A percentile compares a stretch with the other conserved stretches of the same genome.
Conservation (phyloP, 148 eudicot genomes). For the Rhododendron vialii region DNA sequence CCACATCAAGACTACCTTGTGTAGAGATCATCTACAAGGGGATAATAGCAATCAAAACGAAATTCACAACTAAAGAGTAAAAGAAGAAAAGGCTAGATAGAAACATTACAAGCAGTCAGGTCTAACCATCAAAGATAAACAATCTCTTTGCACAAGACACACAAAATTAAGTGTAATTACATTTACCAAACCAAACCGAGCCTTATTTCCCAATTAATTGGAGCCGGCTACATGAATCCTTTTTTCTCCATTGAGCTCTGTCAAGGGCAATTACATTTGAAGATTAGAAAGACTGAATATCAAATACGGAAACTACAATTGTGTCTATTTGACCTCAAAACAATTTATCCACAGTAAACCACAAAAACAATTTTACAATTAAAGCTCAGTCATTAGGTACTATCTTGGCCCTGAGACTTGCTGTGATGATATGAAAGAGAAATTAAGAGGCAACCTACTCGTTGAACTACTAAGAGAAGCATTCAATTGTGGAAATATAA, state of each 20-base stretch:
- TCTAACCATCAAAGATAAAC: neutral
- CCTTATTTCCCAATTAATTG: too few species aligned
- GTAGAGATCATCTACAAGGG: neutral
- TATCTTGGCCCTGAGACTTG: slow-evolving; percentile 71
- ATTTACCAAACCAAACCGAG: too few species aligned
- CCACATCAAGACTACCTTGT: neutral
- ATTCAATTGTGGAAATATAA: slow-evolving; percentile 20
- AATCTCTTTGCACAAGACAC: neutral
- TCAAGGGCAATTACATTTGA: neutral
- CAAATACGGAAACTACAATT: neutral
- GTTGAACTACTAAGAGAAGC: slow-evolving; percentile 11
- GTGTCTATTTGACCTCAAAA: neutral
- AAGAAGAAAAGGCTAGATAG: neutral
- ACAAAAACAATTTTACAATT: neutral
- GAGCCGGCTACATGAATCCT: too few species aligned
- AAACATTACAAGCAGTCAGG: neutral
- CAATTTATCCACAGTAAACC: neutral
- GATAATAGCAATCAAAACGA: neutral
- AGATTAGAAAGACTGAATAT: neutral
- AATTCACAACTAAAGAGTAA: neutral
- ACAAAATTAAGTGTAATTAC: neutral
- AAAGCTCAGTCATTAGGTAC: neutral
- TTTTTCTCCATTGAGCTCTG: too few species aligned
- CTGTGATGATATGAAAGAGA: slow-evolving; percentile 50
- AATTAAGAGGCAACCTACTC: slow-evolving; percentile 18